Percentiles rank a stretch among this genome's conserved stretches.
Conservation (phyloP, 371 early-diverging fungal genomes). For the Lichtheimia ramosa region DNA sequence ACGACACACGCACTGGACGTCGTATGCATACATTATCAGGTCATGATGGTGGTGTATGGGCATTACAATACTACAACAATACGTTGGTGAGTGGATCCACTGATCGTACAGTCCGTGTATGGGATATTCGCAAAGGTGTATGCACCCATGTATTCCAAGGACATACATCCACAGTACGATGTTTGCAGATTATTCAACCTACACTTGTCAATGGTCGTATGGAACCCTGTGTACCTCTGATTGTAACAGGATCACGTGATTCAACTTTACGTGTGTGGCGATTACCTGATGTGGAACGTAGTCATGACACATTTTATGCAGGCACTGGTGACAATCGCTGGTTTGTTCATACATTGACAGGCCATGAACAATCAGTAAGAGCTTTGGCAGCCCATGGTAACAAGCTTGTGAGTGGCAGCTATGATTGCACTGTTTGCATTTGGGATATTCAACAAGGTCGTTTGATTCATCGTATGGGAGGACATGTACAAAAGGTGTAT, state of each 20-base stretch:
- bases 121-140: conserved; percentile 89
- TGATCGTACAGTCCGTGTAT: conserved; percentile 94
- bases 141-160: conserved; percentile 91
- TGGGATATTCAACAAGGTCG: conserved; percentile 87
- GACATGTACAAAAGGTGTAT: conserved; percentile 93
- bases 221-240: conserved; percentile 74
- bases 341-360: conserved; percentile 73
- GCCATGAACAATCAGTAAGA: conserved; percentile 93
- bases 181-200: conserved; percentile 87
- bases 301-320: conserved; percentile 53
- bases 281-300: conserved; percentile 74
- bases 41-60: conserved; percentile 99
- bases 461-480: conserved; percentile 68
- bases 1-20: conserved; percentile 79
- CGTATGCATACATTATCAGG: conserved; percentile 74
- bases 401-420: conserved; percentile 92
- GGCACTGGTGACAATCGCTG: conserved; percentile 52
- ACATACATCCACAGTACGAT: conserved; percentile 96
- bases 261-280: conserved; percentile 95
- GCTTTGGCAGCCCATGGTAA: conserved; percentile 91
- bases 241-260: conserved; percentile 98
- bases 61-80: conserved; percentile 84
- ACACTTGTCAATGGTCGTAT: conserved; percentile 54
- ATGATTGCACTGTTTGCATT: conserved; percentile 91
- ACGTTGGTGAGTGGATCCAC: conserved; percentile 95